Evolutionary conservation across 1,284 basidiomycete genomes (phyloP), one percentile per base, ranked within the genome.

Genomic region (Retiboletus fuscus): DNA sequence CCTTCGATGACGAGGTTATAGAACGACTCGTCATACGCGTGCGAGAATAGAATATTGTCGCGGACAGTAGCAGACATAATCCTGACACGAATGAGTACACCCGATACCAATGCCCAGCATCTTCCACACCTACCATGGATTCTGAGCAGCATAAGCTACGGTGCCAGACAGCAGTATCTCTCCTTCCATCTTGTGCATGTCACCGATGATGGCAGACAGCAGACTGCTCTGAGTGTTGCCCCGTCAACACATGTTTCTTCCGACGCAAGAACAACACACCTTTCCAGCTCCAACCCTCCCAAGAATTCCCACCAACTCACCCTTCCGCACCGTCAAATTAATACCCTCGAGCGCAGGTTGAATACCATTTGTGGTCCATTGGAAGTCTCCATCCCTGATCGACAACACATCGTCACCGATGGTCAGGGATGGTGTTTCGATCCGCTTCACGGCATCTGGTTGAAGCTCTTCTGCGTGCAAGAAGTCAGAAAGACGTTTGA

Each of bases 201-300:
- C 96, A 7, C 97, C 97, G 61, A 97, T 90, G 66, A 95, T 91
- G 2, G 93, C 92, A 3, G 91, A 91, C 61, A 94, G 75, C 60
- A 95, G 81, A 76, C 92, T 93, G 18, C 91, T 90, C 91, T 93
- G 66, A 47, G 34, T 22, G 30, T 16, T 34, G 2, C 8, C 13
- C 43, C 5, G 34, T 72, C 41, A 55, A 28, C 7, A n/a, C 20
- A 12, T 10, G 51, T 2, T 26, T 16, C 67, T 3, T 55, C 30
- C 22, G 22, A 49, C 3, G 34, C 24, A 3, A 26, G 24, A 65
- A 47, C 22, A n/a, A 41, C 11, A 67, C 1, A 72, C 91, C 88
- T 98, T 99, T 69, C 97, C 97, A 64, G 92, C 90, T n/a, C 97
- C 97, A 43, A 98, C 96, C 44, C 94, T 91, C 16, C 97, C 97